These are phyloP conservation scores for Pichia sp. DNA, from an alignment of 1,139 yeast genomes.

Conservation along the genomic window DNA sequence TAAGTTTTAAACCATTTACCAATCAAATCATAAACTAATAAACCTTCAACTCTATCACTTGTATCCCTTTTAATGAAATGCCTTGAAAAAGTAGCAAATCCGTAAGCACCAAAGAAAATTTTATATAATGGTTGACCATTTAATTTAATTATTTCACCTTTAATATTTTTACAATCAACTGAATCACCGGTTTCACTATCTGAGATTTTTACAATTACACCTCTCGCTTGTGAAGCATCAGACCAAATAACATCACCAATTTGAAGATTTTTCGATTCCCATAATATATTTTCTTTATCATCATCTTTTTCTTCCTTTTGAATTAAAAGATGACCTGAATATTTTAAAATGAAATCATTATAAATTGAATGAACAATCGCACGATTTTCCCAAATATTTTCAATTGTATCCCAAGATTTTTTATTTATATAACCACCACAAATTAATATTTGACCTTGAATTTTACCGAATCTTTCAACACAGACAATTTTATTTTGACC, in stretches of 20 bases:
- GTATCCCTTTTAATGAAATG: conserved; percentile 7
- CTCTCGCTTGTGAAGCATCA: conserved; percentile 7
- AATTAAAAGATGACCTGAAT: not conserved
- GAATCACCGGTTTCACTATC: conserved; percentile 2
- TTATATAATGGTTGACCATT: conserved; percentile 6
- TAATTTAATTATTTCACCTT: not conserved
- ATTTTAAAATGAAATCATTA: not conserved
- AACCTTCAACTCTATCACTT: conserved; percentile 11
- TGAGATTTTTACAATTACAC: conserved; percentile 6
- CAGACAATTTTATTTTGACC: conserved; percentile 3
- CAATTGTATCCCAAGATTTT: conserved; percentile 1
- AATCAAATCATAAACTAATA: conserved; percentile 15
- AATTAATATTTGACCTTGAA: conserved; percentile 10
- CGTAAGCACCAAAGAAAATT: conserved; percentile 9
- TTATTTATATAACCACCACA: conserved; percentile 10
- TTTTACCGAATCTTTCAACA: conserved; percentile 5
- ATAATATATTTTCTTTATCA: not conserved
- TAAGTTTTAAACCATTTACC: conserved; percentile 17
- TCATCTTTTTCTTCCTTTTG: not conserved
- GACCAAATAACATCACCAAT: conserved; percentile 13
- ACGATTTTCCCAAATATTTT: not conserved
- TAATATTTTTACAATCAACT: not conserved
- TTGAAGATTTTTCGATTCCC: conserved; percentile 5
- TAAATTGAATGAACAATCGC: not conserved
- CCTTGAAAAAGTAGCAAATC: conserved; percentile 9